Base-by-base conservation (phyloP, 805 yeast genomes). In the Yarrowia keelungensis region DNA sequence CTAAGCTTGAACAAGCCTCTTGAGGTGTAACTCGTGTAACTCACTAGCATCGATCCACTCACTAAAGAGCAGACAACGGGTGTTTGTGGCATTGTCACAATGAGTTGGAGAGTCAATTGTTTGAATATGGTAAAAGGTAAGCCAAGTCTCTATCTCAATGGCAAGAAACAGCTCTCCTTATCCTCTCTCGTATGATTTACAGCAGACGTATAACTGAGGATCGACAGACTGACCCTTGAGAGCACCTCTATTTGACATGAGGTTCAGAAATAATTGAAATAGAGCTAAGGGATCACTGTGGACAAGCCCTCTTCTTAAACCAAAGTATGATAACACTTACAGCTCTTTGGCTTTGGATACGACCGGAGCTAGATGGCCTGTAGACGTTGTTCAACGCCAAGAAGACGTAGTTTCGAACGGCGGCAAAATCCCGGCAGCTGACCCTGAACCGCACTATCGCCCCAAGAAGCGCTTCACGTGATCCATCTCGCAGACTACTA, bases 1-100 rank as follows among this genome's bases (percentile, higher is more conserved):
- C 9, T 42, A 42, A 19, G 26, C 14, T 45, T 12, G 49, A 45
- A 19, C 49, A 45, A 47, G 53, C 38, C 9, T 15, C 36, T 26
- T 32, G 36, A 8, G n/a, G 53, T 47, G 53, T 47, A 47, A 15
- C 53, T 47, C 16, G n/a, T 14, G 36, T 26, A 47, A 47, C 53
- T 15, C 38, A 8, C 53, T 47, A 47, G 11, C 12, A 26, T 14
- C 38, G 36, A 47, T 26, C 53, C 53, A 26, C 32, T 26, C 32
- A 26, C 32, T 26, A 26, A 26, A 26, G 32, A 26, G 32, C 32
- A 26, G 32, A 26, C 32, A 26, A 26, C 32, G 32, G 32, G 32
- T 26, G 7, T 5, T 26, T 26, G 32, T 26, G 7, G 32, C 32
- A 26, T 26, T 26, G 32, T 26, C 4, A 26, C 32, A 26, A 3